phyloP scores from a whole-genome alignment of 2,329 filamentous ascomycete species.

The Curvularia verruculosa region DNA sequence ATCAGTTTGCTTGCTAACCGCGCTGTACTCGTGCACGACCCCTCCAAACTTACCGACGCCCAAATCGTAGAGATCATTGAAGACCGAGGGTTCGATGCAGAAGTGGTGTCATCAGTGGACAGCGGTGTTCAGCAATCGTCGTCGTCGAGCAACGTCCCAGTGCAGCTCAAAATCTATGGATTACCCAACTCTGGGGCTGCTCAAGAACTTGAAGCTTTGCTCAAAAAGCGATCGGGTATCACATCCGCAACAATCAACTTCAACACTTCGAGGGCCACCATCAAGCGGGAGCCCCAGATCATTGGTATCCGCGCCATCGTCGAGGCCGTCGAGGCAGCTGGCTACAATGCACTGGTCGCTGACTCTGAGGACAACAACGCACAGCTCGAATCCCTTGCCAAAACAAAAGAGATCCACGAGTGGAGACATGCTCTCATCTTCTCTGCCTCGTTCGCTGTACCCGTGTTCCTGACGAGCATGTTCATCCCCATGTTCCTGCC shows the following conservation, averaged over 20 bases:
- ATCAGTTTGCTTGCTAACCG: constrained; percentile 93
- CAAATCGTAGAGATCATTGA: constrained; percentile 85
- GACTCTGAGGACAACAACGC: constrained; percentile 96
- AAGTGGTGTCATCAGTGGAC: constrained; percentile 75
- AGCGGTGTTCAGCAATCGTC: constrained; percentile 61
- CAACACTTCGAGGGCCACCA: constrained; percentile 72
- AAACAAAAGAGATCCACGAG: constrained; percentile 94
- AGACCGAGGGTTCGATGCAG: constrained; percentile 86
- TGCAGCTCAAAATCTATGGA: constrained; percentile 86
- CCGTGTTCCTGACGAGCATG: constrained; percentile 94
- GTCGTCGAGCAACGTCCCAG: constrained; percentile 62
- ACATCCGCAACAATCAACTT: constrained; percentile 75
- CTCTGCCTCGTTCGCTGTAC: constrained; percentile 81
- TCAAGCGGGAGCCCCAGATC: constrained; percentile 73
- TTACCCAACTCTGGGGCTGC: constrained; percentile 74
- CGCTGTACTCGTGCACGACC: constrained; percentile 85
- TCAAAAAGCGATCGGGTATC: constrained; percentile 72
- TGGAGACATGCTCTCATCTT: constrained; percentile 83
- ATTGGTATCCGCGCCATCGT: constrained; percentile 84
- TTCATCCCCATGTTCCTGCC: constrained; percentile 85
- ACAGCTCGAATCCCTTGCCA: constrained; percentile 92
- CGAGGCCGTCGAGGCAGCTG: constrained; percentile 77
- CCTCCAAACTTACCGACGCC: constrained; percentile 70
- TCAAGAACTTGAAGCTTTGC: constrained; percentile 69
- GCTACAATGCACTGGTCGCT: constrained; percentile 86